Percentiles rank a stretch among this genome's conserved stretches.
These are phyloP conservation scores for Gamsiella multidivaricata DNA, from an alignment of 192 early-diverging fungal genomes.

Conservation along the genomic window DNA sequence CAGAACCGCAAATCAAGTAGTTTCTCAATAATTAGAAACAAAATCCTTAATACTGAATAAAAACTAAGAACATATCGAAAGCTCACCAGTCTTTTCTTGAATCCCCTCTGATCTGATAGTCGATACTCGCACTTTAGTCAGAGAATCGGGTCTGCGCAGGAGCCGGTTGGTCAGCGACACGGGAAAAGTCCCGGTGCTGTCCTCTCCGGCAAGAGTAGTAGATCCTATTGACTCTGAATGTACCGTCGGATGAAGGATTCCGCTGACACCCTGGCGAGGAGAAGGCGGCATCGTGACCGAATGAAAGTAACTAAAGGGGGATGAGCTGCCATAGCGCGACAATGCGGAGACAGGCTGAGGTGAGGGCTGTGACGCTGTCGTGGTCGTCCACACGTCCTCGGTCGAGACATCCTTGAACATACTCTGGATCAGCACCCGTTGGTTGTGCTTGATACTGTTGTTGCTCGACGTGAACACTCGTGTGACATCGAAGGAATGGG, in stretches of 20 bases:
- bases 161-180: constrained; percentile 27
- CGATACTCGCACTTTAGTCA: neutral
- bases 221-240: neutral
- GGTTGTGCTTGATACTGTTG: constrained; percentile 31
- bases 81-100: constrained; percentile 30
- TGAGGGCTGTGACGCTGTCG: neutral
- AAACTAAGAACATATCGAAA: too few relatives aligned
- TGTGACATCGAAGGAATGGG: constrained; percentile 38
- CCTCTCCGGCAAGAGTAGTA: neutral
- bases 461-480: constrained; percentile 20
- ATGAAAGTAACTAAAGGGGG: constrained; percentile 5
- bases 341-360: neutral
- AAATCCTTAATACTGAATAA: too few relatives aligned
- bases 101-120: neutral
- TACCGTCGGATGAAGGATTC: neutral
- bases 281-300: neutral
- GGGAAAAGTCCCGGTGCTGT: neutral
- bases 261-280: neutral
- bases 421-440: constrained; percentile 25
- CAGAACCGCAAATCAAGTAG: too few relatives aligned
- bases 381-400: constrained; percentile 41
- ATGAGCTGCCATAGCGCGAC: constrained; percentile 5
- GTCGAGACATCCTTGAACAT: constrained; percentile 50
- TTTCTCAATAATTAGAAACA: neutral
- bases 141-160: constrained; percentile 16